These are phyloP conservation scores for Hordeum marinum DNA, from an alignment of 176 grass and related monocot species.

Conservation along the genomic window DNA sequence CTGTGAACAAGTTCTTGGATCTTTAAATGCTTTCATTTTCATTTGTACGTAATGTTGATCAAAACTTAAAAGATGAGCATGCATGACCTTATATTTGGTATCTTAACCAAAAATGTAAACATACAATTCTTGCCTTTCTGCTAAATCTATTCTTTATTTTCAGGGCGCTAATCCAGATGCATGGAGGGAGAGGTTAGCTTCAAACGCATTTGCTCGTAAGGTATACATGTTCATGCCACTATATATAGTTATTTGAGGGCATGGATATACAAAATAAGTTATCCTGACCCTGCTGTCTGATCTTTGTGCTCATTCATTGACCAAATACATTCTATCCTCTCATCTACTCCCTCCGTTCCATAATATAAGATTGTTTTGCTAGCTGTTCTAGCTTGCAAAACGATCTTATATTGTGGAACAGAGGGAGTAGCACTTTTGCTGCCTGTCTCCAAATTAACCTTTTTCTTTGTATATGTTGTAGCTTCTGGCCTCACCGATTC, in stretches of 20 bases:
- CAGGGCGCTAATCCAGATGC: conserved; percentile 44
- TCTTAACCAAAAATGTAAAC: neutral
- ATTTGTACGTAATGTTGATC: neutral
- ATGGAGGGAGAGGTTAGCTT: conserved; percentile 68
- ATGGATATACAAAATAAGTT: neutral
- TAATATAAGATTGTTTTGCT: too few relatives aligned
- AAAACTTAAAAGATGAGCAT: neutral
- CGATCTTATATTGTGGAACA: too few relatives aligned
- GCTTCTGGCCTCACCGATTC: conserved; percentile 63
- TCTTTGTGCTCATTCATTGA: neutral
- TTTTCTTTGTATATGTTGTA: conserved; percentile 25
- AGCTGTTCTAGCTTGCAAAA: too few relatives aligned
- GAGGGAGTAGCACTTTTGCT: neutral
- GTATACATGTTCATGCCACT: conserved; percentile 30
- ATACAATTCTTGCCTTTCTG: neutral
- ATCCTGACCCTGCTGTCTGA: neutral
- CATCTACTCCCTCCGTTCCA: too few relatives aligned
- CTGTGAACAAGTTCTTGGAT: neutral
- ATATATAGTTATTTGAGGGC: neutral
- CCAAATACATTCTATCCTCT: neutral
- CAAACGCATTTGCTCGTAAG: conserved; percentile 55
- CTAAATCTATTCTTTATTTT: too few relatives aligned
- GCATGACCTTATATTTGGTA: neutral
- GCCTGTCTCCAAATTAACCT: neutral
- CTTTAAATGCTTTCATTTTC: neutral